Evolutionary conservation across 2,329 filamentous ascomycete genomes (phyloP), one percentile per base, ranked within the genome.

Genomic region (Verticillium zaregamsianum): DNA sequence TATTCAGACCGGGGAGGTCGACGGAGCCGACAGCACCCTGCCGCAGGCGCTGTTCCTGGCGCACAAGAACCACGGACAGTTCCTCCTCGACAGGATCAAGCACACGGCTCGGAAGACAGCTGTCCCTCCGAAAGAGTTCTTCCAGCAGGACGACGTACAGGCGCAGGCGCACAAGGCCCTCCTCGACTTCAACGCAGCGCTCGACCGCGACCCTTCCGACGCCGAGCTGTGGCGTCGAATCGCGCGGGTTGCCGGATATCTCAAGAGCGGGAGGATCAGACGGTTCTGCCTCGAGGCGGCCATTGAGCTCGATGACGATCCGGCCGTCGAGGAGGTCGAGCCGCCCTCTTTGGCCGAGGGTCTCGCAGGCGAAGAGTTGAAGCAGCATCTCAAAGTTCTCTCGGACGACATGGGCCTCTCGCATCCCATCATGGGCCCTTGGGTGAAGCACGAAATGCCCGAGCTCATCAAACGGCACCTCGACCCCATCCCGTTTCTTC

Each of bases 21-120:
- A 96, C 66, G 89, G 86, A 32, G 87, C 88, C 2, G 91, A 89
- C 17, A 95, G 90, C 71, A 94, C 90, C 57, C 79, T 98, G 11
- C 89, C 92, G 0, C 93, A 97, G 71, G 93, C 96, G 12, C 82
- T 98, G 23, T 97, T 97, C 70, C 84, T 99, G 8, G 91, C 94
- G 1, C 92, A 96, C 80, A 99, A 98, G 75, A 99, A 98, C 69
- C 89, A 94, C 76, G 95, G 93, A 52, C 92, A 98, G 71, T 97
- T 96, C 71, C 80, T 90, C 62, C 80, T 99, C n/a, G 94, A 99
- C 72, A 80, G 78, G 62, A 85, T 90, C 67, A 87, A 82, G 68
- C 78, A 85, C 73, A 81, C 77, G 56, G 73, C 78, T 12, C 77
- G 77, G 33, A 64, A 67, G 3, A 63, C 68, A 11, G 64, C 67